Percentiles rank a stretch among this genome's conserved stretches.
Evolutionary conservation across 2,329 filamentous ascomycete genomes (phyloP).

Genomic region (Scedosporium minutisporum): DNA sequence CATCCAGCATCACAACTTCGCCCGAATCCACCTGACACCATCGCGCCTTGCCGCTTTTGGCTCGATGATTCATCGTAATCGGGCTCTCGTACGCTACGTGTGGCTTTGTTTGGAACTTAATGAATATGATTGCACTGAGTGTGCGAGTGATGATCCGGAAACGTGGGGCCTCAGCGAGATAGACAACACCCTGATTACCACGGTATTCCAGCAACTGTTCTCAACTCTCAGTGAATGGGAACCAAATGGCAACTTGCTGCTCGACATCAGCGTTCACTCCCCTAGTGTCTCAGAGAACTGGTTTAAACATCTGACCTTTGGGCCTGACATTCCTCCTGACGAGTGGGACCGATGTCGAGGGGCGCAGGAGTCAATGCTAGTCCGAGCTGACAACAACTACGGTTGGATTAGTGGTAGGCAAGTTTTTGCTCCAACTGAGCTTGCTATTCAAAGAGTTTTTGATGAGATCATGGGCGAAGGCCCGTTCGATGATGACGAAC

Average conservation of each 20-base stretch:
- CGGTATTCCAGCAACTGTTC: conserved; percentile 21
- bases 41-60: conserved; percentile 18
- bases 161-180: background rate
- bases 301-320: conserved; percentile 23
- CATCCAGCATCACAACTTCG: conserved; percentile 20
- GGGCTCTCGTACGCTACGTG: conserved; percentile 17
- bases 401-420: background rate
- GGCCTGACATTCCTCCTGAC: conserved; percentile 11
- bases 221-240: conserved; percentile 21
- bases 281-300: conserved; percentile 24
- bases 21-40: conserved; percentile 19
- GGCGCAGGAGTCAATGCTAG: background rate
- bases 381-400: background rate
- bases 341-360: conserved; percentile 4
- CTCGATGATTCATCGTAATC: conserved; percentile 19
- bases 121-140: conserved; percentile 15
- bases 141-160: conserved; percentile 14
- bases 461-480: conserved; percentile 19
- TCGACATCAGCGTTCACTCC: conserved; percentile 28
- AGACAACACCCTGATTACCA: conserved; percentile 13
- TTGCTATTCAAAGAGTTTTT: conserved; percentile 15
- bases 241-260: conserved; percentile 19
- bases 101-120: conserved; percentile 20
- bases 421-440: conserved; percentile 8
- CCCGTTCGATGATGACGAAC: conserved; percentile 17